Evolutionary conservation across 2,329 filamentous ascomycete species (phyloP).

Genomic region (Sporothrix euskadiensis): DNA sequence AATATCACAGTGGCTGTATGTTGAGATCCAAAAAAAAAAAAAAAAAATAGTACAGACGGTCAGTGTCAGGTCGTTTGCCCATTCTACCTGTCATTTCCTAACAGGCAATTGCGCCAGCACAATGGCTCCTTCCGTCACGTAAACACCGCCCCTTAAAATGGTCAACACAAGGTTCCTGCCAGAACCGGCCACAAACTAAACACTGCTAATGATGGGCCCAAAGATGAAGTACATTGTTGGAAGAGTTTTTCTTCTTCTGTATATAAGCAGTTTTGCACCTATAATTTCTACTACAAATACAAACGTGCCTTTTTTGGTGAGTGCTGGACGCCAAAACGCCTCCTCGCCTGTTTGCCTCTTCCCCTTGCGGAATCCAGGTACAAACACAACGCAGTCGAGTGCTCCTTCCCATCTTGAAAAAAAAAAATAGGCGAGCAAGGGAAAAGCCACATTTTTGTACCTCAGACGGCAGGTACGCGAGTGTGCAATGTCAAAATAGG

Average conservation of each 20-base stretch:
- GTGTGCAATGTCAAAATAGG: neutral
- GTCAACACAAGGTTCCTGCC: neutral
- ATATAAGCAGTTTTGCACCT: neutral
- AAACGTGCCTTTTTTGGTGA: neutral
- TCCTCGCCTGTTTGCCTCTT: neutral
- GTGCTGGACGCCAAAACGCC: neutral
- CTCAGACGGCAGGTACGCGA: neutral
- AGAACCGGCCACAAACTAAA: neutral
- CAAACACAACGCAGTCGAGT: neutral
- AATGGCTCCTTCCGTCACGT: neutral
- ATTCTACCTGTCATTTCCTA: neutral
- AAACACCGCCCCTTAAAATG: neutral
- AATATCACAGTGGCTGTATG: too few species aligned
- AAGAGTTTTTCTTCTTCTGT: neutral
- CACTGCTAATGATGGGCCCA: neutral
- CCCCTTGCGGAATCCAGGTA: neutral
- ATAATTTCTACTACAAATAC: neutral
- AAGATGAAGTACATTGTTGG: neutral
- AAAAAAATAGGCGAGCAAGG: neutral
- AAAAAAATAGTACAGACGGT: neutral
- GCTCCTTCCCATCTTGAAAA: neutral
- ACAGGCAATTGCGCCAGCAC: neutral
- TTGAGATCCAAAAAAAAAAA: neutral
- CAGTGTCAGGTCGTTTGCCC: neutral
- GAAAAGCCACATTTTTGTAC: neutral